Percentiles rank a stretch among this genome's conserved stretches.
phyloP scores from a whole-genome alignment of 139 green algal genomes.

The Chlorella sp. region DNA sequence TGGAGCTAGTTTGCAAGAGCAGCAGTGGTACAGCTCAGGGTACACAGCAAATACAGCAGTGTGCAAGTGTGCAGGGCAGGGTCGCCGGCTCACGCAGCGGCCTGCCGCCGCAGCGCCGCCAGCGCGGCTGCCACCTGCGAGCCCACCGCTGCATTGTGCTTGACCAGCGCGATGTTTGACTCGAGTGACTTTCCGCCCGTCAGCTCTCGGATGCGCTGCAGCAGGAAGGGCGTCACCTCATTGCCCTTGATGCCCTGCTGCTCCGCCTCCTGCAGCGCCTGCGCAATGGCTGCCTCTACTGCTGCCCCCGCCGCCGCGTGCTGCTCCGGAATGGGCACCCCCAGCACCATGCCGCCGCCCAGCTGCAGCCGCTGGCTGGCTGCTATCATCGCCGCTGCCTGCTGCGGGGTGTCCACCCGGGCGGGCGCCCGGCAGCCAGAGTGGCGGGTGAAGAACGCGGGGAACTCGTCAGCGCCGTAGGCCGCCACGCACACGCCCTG shows the following conservation, averaged over 20 bases:
- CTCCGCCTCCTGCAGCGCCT: constrained; percentile 82
- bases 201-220: constrained; percentile 85
- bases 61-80: too few species aligned
- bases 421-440: constrained; percentile 75
- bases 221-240: constrained; percentile 93
- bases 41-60: too few species aligned
- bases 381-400: constrained; percentile 74
- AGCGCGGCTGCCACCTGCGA: constrained; percentile 73
- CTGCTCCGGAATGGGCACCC: constrained; percentile 85
- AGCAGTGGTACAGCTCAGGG: too few species aligned
- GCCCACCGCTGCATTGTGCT: constrained; percentile 95
- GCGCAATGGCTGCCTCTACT: constrained; percentile 74
- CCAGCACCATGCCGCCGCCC: constrained; percentile 75
- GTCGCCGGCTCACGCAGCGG: neutral
- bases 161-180: constrained; percentile 94
- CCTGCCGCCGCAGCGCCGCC: neutral
- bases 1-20: too few species aligned
- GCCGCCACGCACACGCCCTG: constrained; percentile 92
- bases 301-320: constrained; percentile 66
- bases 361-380: constrained; percentile 57
- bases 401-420: constrained; percentile 64
- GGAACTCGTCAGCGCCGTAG: constrained; percentile 90
- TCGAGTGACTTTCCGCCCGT: constrained; percentile 80
- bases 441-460: constrained; percentile 92
- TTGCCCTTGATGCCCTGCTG: constrained; percentile 65